These are phyloP conservation scores for Aquilaria agallochum DNA, from an alignment of 441 rosid genomes.

Conservation along the genomic window DNA sequence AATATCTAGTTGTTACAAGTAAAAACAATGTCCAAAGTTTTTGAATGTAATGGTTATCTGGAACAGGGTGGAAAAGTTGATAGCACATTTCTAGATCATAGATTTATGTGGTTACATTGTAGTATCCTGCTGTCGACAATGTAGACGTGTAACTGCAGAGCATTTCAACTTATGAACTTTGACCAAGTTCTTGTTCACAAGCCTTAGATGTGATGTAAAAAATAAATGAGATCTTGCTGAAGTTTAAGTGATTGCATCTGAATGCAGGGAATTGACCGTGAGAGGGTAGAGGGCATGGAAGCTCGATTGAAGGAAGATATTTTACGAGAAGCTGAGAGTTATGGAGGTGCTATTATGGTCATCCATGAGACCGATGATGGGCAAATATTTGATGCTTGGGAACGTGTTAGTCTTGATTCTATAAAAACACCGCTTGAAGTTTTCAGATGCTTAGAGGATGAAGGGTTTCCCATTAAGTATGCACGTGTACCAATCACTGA, in stretches of 20 bases:
- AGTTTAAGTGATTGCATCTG: slow-evolving; percentile 17
- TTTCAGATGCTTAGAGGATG: slow-evolving; percentile 78
- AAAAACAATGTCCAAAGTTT: too few relatives aligned
- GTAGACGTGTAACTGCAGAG: too few relatives aligned
- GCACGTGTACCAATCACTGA: slow-evolving; percentile 99
- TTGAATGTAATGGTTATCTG: too few relatives aligned
- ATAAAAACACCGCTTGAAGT: slow-evolving; percentile 97
- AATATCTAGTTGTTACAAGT: too few relatives aligned
- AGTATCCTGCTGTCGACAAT: too few relatives aligned
- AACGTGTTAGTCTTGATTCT: slow-evolving; percentile 70
- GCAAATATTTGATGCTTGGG: slow-evolving; percentile 95
- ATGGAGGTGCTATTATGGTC: slow-evolving; percentile 96
- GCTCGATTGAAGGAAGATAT: slow-evolving; percentile 98
- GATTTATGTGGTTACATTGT: too few relatives aligned
- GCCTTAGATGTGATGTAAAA: background rate
- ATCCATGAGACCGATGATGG: slow-evolving; percentile 91
- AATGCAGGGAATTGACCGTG: slow-evolving; percentile 91
- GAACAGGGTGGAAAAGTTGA: too few relatives aligned
- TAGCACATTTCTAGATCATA: too few relatives aligned
- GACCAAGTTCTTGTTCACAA: too few relatives aligned
- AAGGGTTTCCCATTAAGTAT: slow-evolving; percentile 84
- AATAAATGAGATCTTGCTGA: slow-evolving; percentile 5
- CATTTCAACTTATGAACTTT: too few relatives aligned
- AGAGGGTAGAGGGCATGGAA: slow-evolving; percentile 98
- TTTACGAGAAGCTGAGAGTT: slow-evolving; percentile 83